Evolutionary conservation across 306 rosid species (phyloP), one percentile per base, ranked within the genome.

Genomic region (Prunus mongolica): DNA sequence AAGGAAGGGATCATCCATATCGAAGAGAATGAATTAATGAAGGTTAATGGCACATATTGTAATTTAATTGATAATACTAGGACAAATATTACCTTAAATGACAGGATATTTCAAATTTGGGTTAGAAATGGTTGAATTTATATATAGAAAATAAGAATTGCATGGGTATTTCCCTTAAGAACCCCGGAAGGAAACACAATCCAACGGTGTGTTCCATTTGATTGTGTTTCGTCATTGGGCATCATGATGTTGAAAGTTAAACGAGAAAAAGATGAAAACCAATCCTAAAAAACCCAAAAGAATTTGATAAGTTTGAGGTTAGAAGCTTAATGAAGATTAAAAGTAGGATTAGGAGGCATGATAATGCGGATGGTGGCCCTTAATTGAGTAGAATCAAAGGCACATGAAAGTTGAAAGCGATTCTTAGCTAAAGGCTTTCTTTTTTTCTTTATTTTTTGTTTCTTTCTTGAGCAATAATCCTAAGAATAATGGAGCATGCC

Each of bases 321-420:
- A 13, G 69, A 77, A 77, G 78, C 74, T 82, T 74, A 20, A 57
- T 67, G 72, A 67, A 67, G 60, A 72, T 27, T 13, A 41, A 69
- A 82, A 76, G 84, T 72, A 71, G 14, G 10, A 13, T 24, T 18
- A 25, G 8, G 44, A 46, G 44, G 45, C 27, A 14, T 3, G 52
- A 66, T 57, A 54, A 75, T 71, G 52, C 44, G 22, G 57, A 13
- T 54, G 14, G 65, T 67, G 77, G 70, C 65, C 72, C 73, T 81
- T 65, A 70, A 75, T 85, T 72, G 89, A 86, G 92, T 88, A 73
- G 44, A 83, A 83, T 79, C 73, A 54, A 86, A 82, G 84, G 38
- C 61, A 85, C 58, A 30, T 30, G 2, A 38, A 77, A 58, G 47
- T 24, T 49, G 44, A 80, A 61, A 76, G 57, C 49, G 74, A 82